Base-by-base conservation (phyloP, 2,329 filamentous ascomycete genomes). In the Ambrosiella xylebori region DNA sequence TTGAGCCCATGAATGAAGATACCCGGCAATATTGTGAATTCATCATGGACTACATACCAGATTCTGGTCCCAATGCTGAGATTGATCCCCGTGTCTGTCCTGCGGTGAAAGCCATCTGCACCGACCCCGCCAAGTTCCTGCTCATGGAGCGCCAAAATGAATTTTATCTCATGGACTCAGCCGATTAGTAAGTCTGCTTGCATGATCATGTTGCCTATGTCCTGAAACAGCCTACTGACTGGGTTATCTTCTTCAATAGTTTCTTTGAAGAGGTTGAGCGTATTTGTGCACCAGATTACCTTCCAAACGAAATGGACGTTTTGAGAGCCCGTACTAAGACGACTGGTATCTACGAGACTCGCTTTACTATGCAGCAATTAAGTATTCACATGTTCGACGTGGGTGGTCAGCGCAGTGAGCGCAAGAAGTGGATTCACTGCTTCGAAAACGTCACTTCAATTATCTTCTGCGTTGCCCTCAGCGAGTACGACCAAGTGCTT, bases 361-460 rank as follows among this genome's bases (percentile, higher is more conserved):
- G 93, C 64, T 98, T 98, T 69, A 89, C 93, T 64, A 98, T 98
- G 93, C 93, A 91, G 40, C 91, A 95, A 68, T 76, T 98, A 61
- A 97, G 90, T 73, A 98, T 98, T 73, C 93, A 98, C 74, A 98
- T 98, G 93, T 98, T 98, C 68, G 93, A 98, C 70, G 93, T 98
- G 3, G 93, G 93, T 62, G 93, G 93, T 27, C 93, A 98, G 72
- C 78, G 93, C 68, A 97, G 91, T 70, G 93, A 98, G 72, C 81
- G 93, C 62, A 98, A 98, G 76, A 98, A 98, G 74, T 98, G 93
- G 93, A 98, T 98, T 68, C 93, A 98, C 73, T 98, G 93, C 74
- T 98, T 98, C 70, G 93, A 98, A 71, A 97, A 97, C 66, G 93
- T 98, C 66, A 98, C 93, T 49, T 97, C 93, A 3, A 98, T 98